Base-by-base conservation (phyloP, 352 stramenopile species). In the Plasmopara viticola region DNA sequence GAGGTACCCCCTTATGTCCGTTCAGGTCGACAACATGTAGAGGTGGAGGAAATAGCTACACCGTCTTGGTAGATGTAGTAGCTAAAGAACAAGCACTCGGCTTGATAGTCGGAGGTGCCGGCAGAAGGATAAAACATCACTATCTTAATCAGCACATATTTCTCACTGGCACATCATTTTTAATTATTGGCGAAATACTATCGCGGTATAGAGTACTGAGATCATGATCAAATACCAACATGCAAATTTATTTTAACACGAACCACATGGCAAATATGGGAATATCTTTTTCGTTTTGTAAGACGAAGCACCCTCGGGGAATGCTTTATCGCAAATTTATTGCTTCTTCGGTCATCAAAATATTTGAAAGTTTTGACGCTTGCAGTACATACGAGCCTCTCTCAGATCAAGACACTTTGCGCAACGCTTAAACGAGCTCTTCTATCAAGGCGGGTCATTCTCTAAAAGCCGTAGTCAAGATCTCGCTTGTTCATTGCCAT, bases 211-310 rank as follows among this genome's bases (percentile, higher is more conserved):
- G 37, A 52, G 44, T 17, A 38, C 35, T 28, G 52, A 58, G 8
- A 42, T 58, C 35, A 20, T 57, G n/a, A 14, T 38, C 15, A 46
- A 51, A 2, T 28, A 48, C 7, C 34, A 33, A 4, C 30, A 44
- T 14, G 34, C 30, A 6, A 48, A 58, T 8, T 35, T 35, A 35
- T 58, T 15, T 25, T 52, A 0, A 48, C 37, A 12, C 46, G 41
- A 18, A 13, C 51, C 25, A 51, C 51, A 0, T 52, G 51, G 44
- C n/a, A n/a, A n/a, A n/a, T n/a, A n/a, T n/a, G n/a, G n/a, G n/a
- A n/a, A n/a, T n/a, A n/a, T n/a, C n/a, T n/a, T n/a, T n/a, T n/a
- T n/a, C n/a, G n/a, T n/a, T n/a, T n/a, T n/a, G n/a, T n/a, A n/a
- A n/a, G n/a, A n/a, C n/a, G n/a, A n/a, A n/a, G n/a, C n/a, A n/a